phyloP scores from a whole-genome alignment of 2,329 filamentous ascomycete species.

The Rosellinia necatrix region DNA sequence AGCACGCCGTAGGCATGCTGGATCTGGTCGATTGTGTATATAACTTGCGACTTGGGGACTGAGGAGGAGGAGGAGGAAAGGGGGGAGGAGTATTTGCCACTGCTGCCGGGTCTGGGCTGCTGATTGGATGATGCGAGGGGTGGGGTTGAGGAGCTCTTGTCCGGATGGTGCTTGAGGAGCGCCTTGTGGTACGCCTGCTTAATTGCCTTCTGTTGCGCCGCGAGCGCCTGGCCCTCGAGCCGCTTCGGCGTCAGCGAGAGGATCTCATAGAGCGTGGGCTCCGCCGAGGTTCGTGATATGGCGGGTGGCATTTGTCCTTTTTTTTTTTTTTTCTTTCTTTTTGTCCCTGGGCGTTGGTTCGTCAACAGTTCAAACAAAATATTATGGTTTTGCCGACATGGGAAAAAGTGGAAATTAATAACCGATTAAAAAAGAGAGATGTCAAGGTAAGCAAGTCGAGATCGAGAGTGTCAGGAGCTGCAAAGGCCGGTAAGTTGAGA shows the following conservation, averaged over 20 bases:
- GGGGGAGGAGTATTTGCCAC: slow-evolving; percentile 22
- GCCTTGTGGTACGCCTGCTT: slow-evolving; percentile 69
- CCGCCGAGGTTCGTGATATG: slow-evolving; percentile 36
- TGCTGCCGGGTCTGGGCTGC: slow-evolving; percentile 4
- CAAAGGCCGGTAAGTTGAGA: slow-evolving; percentile 27
- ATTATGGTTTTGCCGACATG: background rate
- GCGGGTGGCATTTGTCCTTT: slow-evolving; percentile 36
- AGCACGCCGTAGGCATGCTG: slow-evolving; percentile 62
- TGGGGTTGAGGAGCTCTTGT: slow-evolving; percentile 49
- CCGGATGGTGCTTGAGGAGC: slow-evolving; percentile 68
- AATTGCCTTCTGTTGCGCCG: slow-evolving; percentile 50
- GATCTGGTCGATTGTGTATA: slow-evolving; percentile 67
- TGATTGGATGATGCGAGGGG: slow-evolving; percentile 19
- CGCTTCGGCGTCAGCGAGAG: slow-evolving; percentile 58
- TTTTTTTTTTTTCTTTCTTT: no score
- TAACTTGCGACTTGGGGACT: slow-evolving; percentile 23
- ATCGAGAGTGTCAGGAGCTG: background rate
- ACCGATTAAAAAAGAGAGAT: background rate
- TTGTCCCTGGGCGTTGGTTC: no score
- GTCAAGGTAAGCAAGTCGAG: background rate
- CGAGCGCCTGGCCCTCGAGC: slow-evolving; percentile 49
- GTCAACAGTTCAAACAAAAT: no score
- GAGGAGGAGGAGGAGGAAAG: slow-evolving; percentile 12
- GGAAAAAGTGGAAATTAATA: slow-evolving; percentile 6
- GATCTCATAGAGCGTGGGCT: slow-evolving; percentile 63